These are phyloP conservation scores for Candida fluviatilis DNA, from an alignment of 805 yeast species.

Conservation along the genomic window DNA sequence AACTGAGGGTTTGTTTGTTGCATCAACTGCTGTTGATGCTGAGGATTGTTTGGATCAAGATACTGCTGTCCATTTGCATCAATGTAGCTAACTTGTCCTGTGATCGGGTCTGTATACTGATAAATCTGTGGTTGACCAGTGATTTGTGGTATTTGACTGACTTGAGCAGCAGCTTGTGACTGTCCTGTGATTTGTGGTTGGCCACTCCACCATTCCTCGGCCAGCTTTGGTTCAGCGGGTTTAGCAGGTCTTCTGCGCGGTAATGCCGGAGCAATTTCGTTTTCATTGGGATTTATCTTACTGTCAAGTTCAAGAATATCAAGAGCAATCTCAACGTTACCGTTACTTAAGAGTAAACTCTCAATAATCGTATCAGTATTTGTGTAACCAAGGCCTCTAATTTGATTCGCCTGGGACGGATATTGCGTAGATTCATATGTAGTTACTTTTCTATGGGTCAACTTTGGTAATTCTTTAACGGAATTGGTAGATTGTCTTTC, in stretches of 20 bases:
- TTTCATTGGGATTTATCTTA: constrained; percentile 28
- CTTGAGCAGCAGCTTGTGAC: neutral
- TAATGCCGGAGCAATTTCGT: constrained; percentile 45
- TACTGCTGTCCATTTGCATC: constrained; percentile 68
- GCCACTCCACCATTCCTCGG: constrained; percentile 12
- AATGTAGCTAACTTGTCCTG: constrained; percentile 63
- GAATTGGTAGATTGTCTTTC: constrained; percentile 8
- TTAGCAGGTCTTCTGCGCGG: constrained; percentile 30
- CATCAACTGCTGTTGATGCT: constrained; percentile 36
- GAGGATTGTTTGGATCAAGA: constrained; percentile 45
- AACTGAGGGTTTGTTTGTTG: constrained; percentile 33
- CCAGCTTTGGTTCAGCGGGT: constrained; percentile 6
- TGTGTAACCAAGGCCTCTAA: constrained; percentile 49
- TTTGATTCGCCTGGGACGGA: constrained; percentile 43
- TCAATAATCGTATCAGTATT: constrained; percentile 59
- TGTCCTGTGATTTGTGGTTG: constrained; percentile 7
- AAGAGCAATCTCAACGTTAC: constrained; percentile 56
- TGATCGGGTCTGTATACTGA: constrained; percentile 68
- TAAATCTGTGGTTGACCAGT: constrained; percentile 28
- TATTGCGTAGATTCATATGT: constrained; percentile 51
- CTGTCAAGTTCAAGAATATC: constrained; percentile 48
- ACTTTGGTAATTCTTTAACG: constrained; percentile 25
- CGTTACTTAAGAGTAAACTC: constrained; percentile 55
- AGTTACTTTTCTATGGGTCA: constrained; percentile 51
- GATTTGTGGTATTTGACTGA: neutral